Base-by-base conservation (phyloP, 768 basidiomycete genomes). In the Tricholoma saponaceum region DNA sequence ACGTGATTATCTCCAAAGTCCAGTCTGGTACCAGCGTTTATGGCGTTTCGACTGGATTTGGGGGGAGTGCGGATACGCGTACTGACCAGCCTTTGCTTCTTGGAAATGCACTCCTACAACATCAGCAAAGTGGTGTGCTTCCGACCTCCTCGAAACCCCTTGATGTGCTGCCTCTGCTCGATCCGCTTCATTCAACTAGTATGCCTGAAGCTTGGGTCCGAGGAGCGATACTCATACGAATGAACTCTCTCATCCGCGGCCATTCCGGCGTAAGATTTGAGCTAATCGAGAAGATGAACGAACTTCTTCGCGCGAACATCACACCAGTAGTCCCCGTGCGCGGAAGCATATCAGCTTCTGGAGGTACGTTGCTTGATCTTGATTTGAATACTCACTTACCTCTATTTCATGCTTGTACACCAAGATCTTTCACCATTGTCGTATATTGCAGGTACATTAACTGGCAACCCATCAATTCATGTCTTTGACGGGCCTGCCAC, bases 201-300 rank as follows among this genome's bases (percentile, higher is more conserved):
- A 93, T 95, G 90, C 92, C 92, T 4, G 86, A 90, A 58, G 76
- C 89, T 2, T 93, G 93, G 89, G 91, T 93, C 30, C 86, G 92
- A 54, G 92, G 88, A 12, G 90, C 92, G 1, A 92, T 95, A 65
- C 72, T 92, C 9, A 79, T 95, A 63, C 89, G 92, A 62, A 87
- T 91, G 79, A 95, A 95, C 71, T 92, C 90, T 4, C 83, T 95
- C 43, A 85, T 92, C 54, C 86, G 92, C 5, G 92, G 92, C 0
- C 93, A 95, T 72, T 92, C 90, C 20, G 93, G 89, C 32, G 84
- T 95, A 12, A 82, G 92, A 35, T 86, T 86, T 81, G 84, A 87
- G 59, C 81, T 95, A 51, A 82, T 95, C 57, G 79, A 90, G 69
- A 85, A 85, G 65, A 92, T 95, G 84, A 81, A 80, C 58, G 79